phyloP scores from a whole-genome alignment of 148 eudicot genomes.

The Hydrangea macrophylla region DNA sequence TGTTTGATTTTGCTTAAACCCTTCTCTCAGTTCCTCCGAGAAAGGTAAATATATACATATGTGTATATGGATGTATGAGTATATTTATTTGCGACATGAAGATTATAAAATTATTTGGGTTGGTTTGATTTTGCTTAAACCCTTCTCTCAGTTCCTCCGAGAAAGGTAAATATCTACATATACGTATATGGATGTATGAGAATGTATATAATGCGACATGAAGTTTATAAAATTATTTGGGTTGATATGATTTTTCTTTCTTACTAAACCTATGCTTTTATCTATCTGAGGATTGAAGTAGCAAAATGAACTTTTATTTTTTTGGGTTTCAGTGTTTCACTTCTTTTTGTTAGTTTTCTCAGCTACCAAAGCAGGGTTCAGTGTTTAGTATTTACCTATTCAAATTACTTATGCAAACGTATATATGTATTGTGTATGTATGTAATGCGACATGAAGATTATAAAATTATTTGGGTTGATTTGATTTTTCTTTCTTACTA shows the following conservation, averaged over 20 bases:
- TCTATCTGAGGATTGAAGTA: background rate
- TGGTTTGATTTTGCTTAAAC: conserved; percentile 63
- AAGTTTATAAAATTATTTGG: background rate
- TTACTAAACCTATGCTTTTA: background rate
- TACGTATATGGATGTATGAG: background rate
- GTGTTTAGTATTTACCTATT: background rate
- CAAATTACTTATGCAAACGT: too few species aligned
- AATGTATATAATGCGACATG: background rate
- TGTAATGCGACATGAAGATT: background rate
- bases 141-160: conserved; percentile 77
- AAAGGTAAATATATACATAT: conserved; percentile 46
- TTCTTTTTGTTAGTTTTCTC: background rate
- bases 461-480: background rate
- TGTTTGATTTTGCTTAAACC: conserved; percentile 63
- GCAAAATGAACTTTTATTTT: background rate
- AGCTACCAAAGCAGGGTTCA: background rate
- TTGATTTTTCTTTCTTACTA: background rate
- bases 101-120: too few species aligned
- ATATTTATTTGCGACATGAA: too few species aligned
- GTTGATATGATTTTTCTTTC: background rate
- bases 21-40: conserved; percentile 82
- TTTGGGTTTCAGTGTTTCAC: background rate
- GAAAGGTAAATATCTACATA: conserved; percentile 54
- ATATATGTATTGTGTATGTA: background rate
- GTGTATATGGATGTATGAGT: too few species aligned